Base-by-base conservation (phyloP, 805 yeast genomes). In the Maudiozyma bulderi region DNA sequence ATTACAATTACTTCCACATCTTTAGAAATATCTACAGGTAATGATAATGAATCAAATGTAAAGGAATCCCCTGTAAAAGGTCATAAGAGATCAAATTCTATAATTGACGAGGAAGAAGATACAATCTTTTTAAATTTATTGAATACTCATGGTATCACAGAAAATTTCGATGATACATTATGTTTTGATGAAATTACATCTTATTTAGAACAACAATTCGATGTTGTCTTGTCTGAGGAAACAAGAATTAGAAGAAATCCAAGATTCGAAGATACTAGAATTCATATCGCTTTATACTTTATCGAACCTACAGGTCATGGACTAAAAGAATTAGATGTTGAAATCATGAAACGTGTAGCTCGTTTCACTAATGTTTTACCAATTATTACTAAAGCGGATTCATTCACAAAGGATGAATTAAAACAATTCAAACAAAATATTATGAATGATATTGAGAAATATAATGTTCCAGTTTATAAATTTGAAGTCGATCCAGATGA, bases 191-290 rank as follows among this genome's bases (percentile, higher is more conserved):
- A 85, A 60, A 77, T 85, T 47, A 77, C 78, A 47, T 73, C 74
- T 49, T 86, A 76, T 61, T 67, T 86, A 58, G 84, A 82, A 62
- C 88, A 82, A 61, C 91, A 85, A 61, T 85, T 84, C 61, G 90
- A 84, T 62, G 70, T 75, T 49, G 88, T 86, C 0, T 73, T 89
- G 44, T 87, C 86, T 1, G 96, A 89, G 64, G 96, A 89, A 65
- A 85, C 93, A 1, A 75, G 91, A 54, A 86, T 89, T 54, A 77
- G 77, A 65, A 82, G 97, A 74, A 86, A 87, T 62, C 95, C 95
- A 29, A 73, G 86, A 54, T 81, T 84, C 60, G 82, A 77, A 56
- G 91, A 86, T 68, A 75, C 89, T 14, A 73, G 93, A 57, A 86
- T 85, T 40, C 93, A 85, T 61, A 81, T 80, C 7, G 76, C 84